Conservation (phyloP, 306 rosid species). For the Alnus glutinosa region DNA sequence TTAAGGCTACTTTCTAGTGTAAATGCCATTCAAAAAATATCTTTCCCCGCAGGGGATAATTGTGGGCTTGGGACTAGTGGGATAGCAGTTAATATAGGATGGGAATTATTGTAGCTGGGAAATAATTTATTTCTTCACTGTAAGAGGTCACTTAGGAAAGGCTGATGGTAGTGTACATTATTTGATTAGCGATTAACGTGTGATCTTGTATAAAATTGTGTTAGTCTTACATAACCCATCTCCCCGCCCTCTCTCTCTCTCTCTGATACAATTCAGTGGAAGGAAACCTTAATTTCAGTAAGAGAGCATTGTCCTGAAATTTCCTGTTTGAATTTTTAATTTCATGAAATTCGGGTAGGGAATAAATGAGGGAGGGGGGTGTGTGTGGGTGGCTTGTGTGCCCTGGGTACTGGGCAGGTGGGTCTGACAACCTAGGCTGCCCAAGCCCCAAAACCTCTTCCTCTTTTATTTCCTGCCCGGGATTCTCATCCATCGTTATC, state of each 20-base stretch:
- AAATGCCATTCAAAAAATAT: conserved; percentile 31
- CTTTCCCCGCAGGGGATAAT: conserved; percentile 32
- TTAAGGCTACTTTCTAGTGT: conserved; percentile 35
- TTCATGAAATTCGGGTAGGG: too few species aligned
- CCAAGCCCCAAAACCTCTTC: too few species aligned
- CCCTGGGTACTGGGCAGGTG: too few species aligned
- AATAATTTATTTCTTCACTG: conserved; percentile 36
- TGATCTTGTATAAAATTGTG: conserved; percentile 32
- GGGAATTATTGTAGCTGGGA: conserved; percentile 24
- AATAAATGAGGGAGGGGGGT: too few species aligned
- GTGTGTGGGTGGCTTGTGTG: too few species aligned
- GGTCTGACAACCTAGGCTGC: too few species aligned
- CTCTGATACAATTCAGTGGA: neutral
- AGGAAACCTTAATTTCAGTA: too few species aligned
- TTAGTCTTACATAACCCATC: neutral
- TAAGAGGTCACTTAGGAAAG: conserved; percentile 45
- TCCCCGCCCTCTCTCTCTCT: neutral
- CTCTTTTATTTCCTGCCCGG: too few species aligned
- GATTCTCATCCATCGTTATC: too few species aligned
- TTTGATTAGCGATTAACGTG: conserved; percentile 41
- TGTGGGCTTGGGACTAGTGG: conserved; percentile 37
- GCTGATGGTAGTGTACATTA: conserved; percentile 47
- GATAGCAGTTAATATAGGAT: conserved; percentile 44
- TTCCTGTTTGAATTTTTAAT: too few species aligned
- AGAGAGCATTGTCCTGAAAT: neutral